Conservation (phyloP, 2,329 filamentous ascomycete genomes). For the Trichoderma sp. region DNA sequence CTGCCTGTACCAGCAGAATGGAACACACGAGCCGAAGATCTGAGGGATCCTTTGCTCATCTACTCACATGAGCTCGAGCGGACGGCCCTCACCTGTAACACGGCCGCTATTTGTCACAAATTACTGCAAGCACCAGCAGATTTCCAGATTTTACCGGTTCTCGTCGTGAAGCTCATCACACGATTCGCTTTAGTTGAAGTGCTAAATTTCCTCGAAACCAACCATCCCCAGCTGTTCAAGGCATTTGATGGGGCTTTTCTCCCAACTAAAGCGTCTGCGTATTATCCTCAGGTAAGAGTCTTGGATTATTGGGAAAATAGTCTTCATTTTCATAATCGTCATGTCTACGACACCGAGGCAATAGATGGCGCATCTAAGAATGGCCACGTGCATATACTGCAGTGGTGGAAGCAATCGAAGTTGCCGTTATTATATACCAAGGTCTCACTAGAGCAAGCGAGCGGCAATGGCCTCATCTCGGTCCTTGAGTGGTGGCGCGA, state of each 20-base stretch:
- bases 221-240: slow-evolving; percentile 72
- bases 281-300: slow-evolving; percentile 80
- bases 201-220: slow-evolving; percentile 63
- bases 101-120: slow-evolving; percentile 68
- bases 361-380: slow-evolving; percentile 83
- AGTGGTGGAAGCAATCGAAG: slow-evolving; percentile 83
- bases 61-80: slow-evolving; percentile 81
- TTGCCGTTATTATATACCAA: slow-evolving; percentile 83
- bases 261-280: slow-evolving; percentile 81
- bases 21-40: slow-evolving; percentile 55
- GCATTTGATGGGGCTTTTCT: slow-evolving; percentile 81
- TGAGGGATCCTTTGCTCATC: slow-evolving; percentile 63
- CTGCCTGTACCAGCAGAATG: slow-evolving; percentile 70
- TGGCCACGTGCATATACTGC: slow-evolving; percentile 78
- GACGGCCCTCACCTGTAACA: slow-evolving; percentile 71
- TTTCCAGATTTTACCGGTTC: slow-evolving; percentile 68
- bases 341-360: slow-evolving; percentile 74
- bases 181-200: slow-evolving; percentile 82
- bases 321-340: slow-evolving; percentile 76
- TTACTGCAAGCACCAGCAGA: slow-evolving; percentile 68
- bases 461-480: slow-evolving; percentile 75
- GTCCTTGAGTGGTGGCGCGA: slow-evolving; percentile 94
- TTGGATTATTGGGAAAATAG: slow-evolving; percentile 90
- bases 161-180: slow-evolving; percentile 85
- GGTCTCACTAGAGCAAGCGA: slow-evolving; percentile 81